Conservation (phyloP, 495 filamentous ascomycete species). For the Astrothelium subdiscretum region DNA sequence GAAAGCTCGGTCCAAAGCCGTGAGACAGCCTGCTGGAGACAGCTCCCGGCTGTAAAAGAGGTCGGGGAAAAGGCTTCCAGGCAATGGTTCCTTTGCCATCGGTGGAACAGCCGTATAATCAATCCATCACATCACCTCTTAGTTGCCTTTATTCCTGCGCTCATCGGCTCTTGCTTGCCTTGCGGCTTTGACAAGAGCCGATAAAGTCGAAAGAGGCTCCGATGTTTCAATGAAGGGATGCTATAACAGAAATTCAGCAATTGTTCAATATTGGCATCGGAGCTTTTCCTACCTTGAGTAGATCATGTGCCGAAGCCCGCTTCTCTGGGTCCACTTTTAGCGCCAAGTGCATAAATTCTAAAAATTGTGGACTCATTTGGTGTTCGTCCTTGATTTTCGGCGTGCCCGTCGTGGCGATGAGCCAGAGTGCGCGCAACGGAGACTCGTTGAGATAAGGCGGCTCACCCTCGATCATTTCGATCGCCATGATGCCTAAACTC, state of each 20-base stretch:
- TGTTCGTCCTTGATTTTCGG: constrained; percentile 91
- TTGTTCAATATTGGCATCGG: neutral
- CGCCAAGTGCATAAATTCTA: constrained; percentile 80
- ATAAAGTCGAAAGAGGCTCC: constrained; percentile 60
- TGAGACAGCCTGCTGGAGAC: neutral
- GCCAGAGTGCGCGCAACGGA: constrained; percentile 80
- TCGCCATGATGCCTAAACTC: constrained; percentile 99
- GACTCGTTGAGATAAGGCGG: constrained; percentile 94
- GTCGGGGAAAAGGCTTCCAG: neutral
- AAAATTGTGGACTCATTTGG: constrained; percentile 65
- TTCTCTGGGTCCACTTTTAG: constrained; percentile 95
- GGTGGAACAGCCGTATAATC: neutral
- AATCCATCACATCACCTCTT: neutral
- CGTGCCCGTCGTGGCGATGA: constrained; percentile 96
- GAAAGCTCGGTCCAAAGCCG: neutral
- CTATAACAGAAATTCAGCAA: constrained; percentile 34
- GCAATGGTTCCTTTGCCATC: neutral
- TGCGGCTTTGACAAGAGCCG: constrained; percentile 80
- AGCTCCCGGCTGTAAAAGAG: too few species aligned
- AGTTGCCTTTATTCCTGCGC: constrained; percentile 44
- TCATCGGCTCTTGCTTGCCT: constrained; percentile 74
- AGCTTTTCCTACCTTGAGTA: constrained; percentile 59
- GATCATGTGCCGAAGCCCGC: constrained; percentile 83
- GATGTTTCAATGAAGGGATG: constrained; percentile 77
- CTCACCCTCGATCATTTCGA: constrained; percentile 99